A percentile compares a stretch with the other conserved stretches of the same genome.
Conservation (phyloP, 768 basidiomycete genomes). For the Hemileccinum rubropunctum region DNA sequence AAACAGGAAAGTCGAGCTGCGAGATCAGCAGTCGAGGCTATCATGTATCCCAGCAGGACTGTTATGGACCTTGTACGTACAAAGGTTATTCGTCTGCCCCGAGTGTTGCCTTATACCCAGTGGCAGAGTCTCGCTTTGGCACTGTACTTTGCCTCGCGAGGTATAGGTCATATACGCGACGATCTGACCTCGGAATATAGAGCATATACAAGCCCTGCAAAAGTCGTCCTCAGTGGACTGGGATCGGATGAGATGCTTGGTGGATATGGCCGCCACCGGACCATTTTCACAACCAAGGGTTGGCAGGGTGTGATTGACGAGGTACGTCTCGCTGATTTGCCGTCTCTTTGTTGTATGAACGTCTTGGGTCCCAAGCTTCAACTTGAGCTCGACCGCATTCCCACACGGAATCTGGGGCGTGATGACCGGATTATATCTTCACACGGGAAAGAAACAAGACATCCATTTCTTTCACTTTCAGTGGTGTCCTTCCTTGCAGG, state of each 20-base stretch:
- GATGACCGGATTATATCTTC: constrained; percentile 94
- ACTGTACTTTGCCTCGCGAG: constrained; percentile 89
- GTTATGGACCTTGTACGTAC: constrained; percentile 86
- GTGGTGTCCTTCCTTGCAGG: constrained; percentile 75
- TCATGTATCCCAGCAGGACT: constrained; percentile 78
- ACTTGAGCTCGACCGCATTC: constrained; percentile 83
- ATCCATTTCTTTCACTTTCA: constrained; percentile 83
- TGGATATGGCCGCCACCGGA: constrained; percentile 88
- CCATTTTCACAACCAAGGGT: constrained; percentile 61
- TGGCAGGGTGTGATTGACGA: constrained; percentile 82
- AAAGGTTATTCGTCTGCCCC: neutral
- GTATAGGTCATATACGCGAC: constrained; percentile 56
- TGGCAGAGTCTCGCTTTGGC: constrained; percentile 86
- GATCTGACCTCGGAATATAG: constrained; percentile 30
- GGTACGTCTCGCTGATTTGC: constrained; percentile 39
- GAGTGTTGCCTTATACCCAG: constrained; percentile 1
- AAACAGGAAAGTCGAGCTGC: constrained; percentile 64
- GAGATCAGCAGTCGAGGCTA: constrained; percentile 52
- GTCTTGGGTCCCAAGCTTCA: constrained; percentile 59
- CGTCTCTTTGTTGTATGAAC: neutral
- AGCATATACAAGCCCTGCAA: constrained; percentile 70
- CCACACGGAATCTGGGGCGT: constrained; percentile 85
- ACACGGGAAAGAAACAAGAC: constrained; percentile 88
- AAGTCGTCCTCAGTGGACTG: constrained; percentile 84
- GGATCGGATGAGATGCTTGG: constrained; percentile 96